Evolutionary conservation across 2,329 filamentous ascomycete genomes (phyloP).

Genomic region (Aspergillus sp.): DNA sequence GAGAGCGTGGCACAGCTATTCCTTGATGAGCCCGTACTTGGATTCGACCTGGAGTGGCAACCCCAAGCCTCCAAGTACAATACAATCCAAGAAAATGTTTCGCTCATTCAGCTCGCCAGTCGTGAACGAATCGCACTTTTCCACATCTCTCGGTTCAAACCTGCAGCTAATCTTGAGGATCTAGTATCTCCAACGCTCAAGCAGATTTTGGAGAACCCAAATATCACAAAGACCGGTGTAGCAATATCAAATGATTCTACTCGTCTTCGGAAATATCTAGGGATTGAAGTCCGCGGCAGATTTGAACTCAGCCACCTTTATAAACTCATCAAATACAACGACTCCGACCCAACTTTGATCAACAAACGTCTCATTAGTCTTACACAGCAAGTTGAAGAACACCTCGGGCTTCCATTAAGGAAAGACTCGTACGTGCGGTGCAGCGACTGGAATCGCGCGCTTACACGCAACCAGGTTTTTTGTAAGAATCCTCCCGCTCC

Average conservation of each 20-base stretch:
- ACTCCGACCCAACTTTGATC: constrained; percentile 55
- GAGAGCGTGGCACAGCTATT: constrained; percentile 70
- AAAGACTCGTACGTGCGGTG: constrained; percentile 70
- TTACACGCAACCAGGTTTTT: constrained; percentile 65
- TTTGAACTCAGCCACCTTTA: constrained; percentile 84
- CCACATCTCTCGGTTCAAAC: constrained; percentile 68
- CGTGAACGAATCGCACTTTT: constrained; percentile 76
- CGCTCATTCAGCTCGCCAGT: constrained; percentile 79
- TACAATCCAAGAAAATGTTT: constrained; percentile 67
- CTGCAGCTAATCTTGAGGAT: constrained; percentile 43
- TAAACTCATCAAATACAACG: constrained; percentile 69
- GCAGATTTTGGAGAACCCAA: constrained; percentile 68
- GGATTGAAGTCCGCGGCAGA: constrained; percentile 63
- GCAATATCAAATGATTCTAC: constrained; percentile 69
- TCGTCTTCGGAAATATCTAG: constrained; percentile 66
- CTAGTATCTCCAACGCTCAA: constrained; percentile 71
- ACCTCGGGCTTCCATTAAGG: constrained; percentile 70
- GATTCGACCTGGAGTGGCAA: constrained; percentile 89
- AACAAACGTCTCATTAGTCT: constrained; percentile 68
- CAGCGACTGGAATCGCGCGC: constrained; percentile 69
- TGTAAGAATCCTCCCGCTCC: constrained; percentile 54
- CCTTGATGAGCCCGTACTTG: constrained; percentile 67
- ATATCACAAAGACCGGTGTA: constrained; percentile 75
- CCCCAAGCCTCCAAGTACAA: constrained; percentile 47
- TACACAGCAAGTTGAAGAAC: constrained; percentile 67